phyloP scores from a whole-genome alignment of 1,139 yeast species.

The Fermentozyma sake region DNA sequence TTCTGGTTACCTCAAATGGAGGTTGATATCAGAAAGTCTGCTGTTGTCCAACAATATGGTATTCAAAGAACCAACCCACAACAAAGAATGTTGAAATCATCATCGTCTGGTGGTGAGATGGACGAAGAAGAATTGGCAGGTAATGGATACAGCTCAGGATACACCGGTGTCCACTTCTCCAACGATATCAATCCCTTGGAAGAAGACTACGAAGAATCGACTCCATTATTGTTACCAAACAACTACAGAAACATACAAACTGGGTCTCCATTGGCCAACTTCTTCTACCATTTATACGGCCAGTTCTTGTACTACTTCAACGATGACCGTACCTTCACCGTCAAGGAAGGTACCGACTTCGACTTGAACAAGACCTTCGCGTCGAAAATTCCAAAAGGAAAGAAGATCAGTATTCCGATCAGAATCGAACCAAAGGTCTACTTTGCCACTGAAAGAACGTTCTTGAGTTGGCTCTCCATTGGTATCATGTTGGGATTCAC shows the following conservation, averaged over 20 bases:
- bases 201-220: constrained; percentile 43
- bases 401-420: constrained; percentile 69
- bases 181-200: constrained; percentile 46
- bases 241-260: constrained; percentile 24
- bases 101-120: constrained; percentile 47
- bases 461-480: constrained; percentile 72
- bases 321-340: constrained; percentile 67
- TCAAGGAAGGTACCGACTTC: constrained; percentile 78
- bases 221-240: constrained; percentile 39
- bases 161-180: constrained; percentile 43
- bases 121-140: constrained; percentile 43
- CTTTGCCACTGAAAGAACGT: constrained; percentile 81
- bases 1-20: constrained; percentile 99
- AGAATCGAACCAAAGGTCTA: constrained; percentile 83
- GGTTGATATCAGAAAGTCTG: constrained; percentile 89
- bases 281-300: constrained; percentile 31
- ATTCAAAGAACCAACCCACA: constrained; percentile 29
- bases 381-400: constrained; percentile 69
- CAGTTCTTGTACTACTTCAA: constrained; percentile 46
- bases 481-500: constrained; percentile 71
- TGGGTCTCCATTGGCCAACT: constrained; percentile 28
- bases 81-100: constrained; percentile 24
- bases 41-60: constrained; percentile 62
- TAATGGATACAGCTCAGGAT: constrained; percentile 28
- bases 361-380: constrained; percentile 50